Conservation (phyloP, 306 rosid species). For the Vigna reflexopilosa region DNA sequence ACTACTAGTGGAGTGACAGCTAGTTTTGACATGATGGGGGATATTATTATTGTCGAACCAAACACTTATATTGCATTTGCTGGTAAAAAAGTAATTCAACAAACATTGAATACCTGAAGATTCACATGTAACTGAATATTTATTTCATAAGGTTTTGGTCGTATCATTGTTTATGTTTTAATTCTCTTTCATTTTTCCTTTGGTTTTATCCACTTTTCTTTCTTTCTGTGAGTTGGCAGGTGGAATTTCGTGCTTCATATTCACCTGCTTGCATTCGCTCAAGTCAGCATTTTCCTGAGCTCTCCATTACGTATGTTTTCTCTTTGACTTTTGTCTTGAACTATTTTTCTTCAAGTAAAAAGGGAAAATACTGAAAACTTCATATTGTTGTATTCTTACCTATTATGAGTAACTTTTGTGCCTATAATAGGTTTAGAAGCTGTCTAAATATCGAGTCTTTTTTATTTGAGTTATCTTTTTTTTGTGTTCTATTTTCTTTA, state of each 20-base stretch:
- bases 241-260: slow-evolving; percentile 75
- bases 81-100: neutral
- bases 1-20: too few species aligned
- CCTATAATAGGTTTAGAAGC: slow-evolving; percentile 22
- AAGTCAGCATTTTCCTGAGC: slow-evolving; percentile 81
- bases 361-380: slow-evolving; percentile 31
- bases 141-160: neutral
- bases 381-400: neutral
- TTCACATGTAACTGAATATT: too few species aligned
- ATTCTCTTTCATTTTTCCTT: neutral
- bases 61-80: neutral
- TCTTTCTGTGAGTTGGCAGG: slow-evolving; percentile 55
- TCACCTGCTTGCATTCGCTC: slow-evolving; percentile 76
- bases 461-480: neutral
- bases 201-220: neutral
- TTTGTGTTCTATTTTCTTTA: neutral
- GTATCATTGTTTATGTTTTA: neutral
- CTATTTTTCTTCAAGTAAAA: slow-evolving; percentile 13
- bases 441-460: slow-evolving; percentile 27
- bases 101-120: neutral
- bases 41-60: neutral
- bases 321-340: slow-evolving; percentile 39
- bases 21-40: neutral
- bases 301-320: slow-evolving; percentile 77
- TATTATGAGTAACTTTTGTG: slow-evolving; percentile 38